Base-by-base conservation (phyloP, 495 filamentous ascomycete genomes). In the Amorphotheca resinae region DNA sequence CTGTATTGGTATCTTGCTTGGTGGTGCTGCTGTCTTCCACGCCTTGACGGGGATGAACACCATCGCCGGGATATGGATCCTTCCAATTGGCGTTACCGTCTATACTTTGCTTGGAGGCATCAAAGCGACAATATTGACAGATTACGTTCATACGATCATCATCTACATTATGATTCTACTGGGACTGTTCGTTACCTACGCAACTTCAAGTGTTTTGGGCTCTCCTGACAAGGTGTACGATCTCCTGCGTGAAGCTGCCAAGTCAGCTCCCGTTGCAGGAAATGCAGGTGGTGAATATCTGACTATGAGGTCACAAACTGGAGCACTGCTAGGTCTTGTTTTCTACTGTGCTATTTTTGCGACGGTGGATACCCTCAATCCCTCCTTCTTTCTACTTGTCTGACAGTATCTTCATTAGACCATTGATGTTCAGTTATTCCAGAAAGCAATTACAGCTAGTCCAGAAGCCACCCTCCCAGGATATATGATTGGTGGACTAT, bases 241-340 rank as follows among this genome's bases (percentile, higher is more conserved):
- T 54, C 66, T 82, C 1, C 63, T 96, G 18, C 70, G 80, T 1
- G 64, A 74, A 41, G 87, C 85, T 16, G 73, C 84, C 3, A 64
- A 70, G n/a, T 53, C 48, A 3, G 79, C 93, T 52, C 88, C 89
- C 0, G 85, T 96, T 11, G 74, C 72, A 0, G 89, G 89, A 9
- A 96, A 96, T 60, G 76, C 80, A 2, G 70, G 76, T 6, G 89
- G 89, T 22, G 85, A 79, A 53, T 95, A 95, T 51, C 61, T 96
- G 7, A 95, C 89, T 4, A 95, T 96, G 87, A 67, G 73, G 35
- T 88, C 82, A 9, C 77, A 76, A 47, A 77, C 93, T 52, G 88
- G 88, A 20, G 87, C 79, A 15, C 83, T 95, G 44, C 95, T 95
- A n/a, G n/a, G n/a, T 70, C 95, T 93, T 68, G 76, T 95, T 38